These are phyloP conservation scores for Epichloe coenophiala DNA, from an alignment of 2,329 filamentous ascomycete species.

Conservation along the genomic window DNA sequence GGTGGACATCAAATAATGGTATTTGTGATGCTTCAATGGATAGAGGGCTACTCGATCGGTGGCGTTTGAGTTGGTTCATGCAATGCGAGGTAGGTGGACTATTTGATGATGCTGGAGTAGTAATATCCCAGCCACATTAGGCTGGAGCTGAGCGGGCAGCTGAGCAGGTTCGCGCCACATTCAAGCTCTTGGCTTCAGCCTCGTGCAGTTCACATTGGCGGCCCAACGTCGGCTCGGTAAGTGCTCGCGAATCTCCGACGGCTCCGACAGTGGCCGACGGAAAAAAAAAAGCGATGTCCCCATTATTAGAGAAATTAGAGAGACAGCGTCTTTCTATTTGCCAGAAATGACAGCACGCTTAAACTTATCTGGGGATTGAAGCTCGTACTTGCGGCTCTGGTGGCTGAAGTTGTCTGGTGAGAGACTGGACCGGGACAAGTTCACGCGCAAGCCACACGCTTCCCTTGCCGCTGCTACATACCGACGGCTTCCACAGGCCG, in stretches of 20 bases:
- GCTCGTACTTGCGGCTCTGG: no score
- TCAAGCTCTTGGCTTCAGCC: background rate
- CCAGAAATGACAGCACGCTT: no score
- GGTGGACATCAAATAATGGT: background rate
- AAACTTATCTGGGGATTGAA: background rate
- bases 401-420: background rate
- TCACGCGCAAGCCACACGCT: slow-evolving; percentile 4
- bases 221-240: slow-evolving; percentile 8
- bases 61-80: no score
- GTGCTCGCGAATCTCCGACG: slow-evolving; percentile 14
- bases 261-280: slow-evolving; percentile 16
- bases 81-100: no score
- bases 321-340: no score
- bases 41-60: background rate
- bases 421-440: background rate
- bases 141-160: background rate
- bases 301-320: no score
- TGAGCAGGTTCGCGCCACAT: slow-evolving; percentile 3
- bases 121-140: background rate
- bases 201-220: background rate
- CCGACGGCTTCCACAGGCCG: slow-evolving; percentile 8
- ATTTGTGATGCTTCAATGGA: background rate
- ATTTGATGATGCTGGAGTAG: background rate
- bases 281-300: background rate
- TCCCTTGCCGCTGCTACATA: slow-evolving; percentile 1